Evolutionary conservation across 495 filamentous ascomycete genomes (phyloP), one percentile per base, ranked within the genome.

Genomic region (Aspergillus nidulans): DNA sequence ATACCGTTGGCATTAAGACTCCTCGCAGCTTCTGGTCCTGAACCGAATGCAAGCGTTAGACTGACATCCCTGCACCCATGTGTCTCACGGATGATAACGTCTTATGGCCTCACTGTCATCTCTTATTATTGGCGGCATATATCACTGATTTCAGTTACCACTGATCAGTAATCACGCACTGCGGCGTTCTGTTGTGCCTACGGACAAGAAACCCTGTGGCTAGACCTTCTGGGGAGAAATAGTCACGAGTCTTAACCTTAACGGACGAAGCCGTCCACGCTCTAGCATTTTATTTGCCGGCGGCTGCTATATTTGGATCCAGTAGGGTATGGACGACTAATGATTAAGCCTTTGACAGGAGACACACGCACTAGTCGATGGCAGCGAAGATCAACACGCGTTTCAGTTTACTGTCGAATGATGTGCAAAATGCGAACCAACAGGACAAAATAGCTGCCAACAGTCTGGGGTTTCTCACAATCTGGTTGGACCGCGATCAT

Each of bases 61-160:
- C 28, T n/a, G n/a, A 25, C 6, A 49, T 49, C 53, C 53, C 45
- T 55, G 44, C 30, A 38, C 32, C 45, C 53, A 55, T 55, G 53
- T 55, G 53, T 55, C 45, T 41, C 44, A 40, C n/a, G 32, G n/a
- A 54, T 20, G 34, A 46, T n/a, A 13, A 25, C 25, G 5, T 12
- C 13, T 7, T 42, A 42, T 9, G 6, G 41, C 2, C 32, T 53
- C 26, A 5, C 26, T 28, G 26, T 4, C 26, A 5, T 28, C 26
- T 26, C 28, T 53, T 10, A 53, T 45, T 53, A 40, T 39, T 19
- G n/a, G n/a, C 24, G 21, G 41, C n/a, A 24, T 52, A 13, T 15
- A 28, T 24, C 21, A 40, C 18, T n/a, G 9, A 20, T 3, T 6
- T 28, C 21, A 28, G 18, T 2, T 20, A 23, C 12, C 42, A 28